Base-by-base conservation (phyloP, 2,329 filamentous ascomycete species). In the Colletotrichum coccodes region DNA sequence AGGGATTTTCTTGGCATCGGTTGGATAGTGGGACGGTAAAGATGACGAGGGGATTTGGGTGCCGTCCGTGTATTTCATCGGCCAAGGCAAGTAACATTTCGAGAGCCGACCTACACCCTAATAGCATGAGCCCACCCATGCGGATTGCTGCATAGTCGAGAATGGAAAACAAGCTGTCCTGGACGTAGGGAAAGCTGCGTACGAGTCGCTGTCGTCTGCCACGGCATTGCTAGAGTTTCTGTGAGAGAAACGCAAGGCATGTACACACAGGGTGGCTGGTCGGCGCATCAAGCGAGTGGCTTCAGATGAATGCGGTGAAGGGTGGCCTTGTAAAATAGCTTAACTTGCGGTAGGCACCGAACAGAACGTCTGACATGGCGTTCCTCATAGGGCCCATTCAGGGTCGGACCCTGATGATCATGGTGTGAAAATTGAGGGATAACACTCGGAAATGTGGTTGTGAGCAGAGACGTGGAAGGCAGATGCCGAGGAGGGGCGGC, bases 321-420 rank as follows among this genome's bases (percentile, higher is more conserved):
- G 14, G 38, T 46, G 60, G 60, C 53, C 30, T 58, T 46, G 53
- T 53, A 46, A 53, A 59, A 46, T 28, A 47, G 23, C 38, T 42
- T 53, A n/a, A 47, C 32, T 60, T 32, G 26, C 26, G 30, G 23
- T 36, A 36, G 34, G n/a, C n/a, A 53, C 28, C 23, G 18, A 42
- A n/a, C 28, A 40, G 60, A 64, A 34, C 47, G 57, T 53, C 46
- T 46, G 54, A 59, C 53, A 56, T 23, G 52, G 47, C 46, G 30
- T 59, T 47, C 40, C 23, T 53, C 16, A 40, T 34, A 64, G 54
- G n/a, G 6, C 64, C 23, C 11, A 65, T 60, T 49, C 65, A 61
- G 54, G 61, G 34, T 60, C 61, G 47, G 65, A 65, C 65, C 65
- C 65, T 68, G 61, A 60, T 60, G 54, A 60, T 60, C 65, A 54